Evolutionary conservation across 768 basidiomycete species (phyloP), one percentile per base, ranked within the genome.

Genomic region (Pisolithus marmoratus): DNA sequence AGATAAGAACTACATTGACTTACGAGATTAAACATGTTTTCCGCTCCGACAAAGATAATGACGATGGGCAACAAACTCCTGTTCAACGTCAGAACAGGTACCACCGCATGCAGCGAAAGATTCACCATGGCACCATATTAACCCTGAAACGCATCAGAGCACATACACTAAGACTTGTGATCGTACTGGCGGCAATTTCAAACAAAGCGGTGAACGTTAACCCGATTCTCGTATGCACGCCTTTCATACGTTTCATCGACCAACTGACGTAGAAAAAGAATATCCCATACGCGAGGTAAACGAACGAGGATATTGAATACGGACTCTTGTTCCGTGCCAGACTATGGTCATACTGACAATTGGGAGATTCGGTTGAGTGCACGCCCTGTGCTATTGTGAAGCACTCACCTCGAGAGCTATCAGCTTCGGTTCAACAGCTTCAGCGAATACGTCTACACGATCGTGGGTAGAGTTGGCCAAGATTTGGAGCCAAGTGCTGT

Each of bases 21-120:
- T 66, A 93, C 93, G 65, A 99, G 74, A 60, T 85, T 88, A 65
- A 93, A 90, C 94, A 98, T 97, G 61, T 97, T 98, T 72, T 98
- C 95, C 2, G 92, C 89, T 3, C 95, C 95, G 14, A 95, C 88
- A 58, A 98, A 94, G 7, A 94, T 82, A 47, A 99, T 93, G 36
- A 96, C 87, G 52, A 97, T 88, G 1, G 94, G 94, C 48, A 99
- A 74, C 38, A 95, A 70, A 63, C 89, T 85, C 90, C 90, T 91
- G 52, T 9, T 46, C 22, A 49, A 6, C 19, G 44, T 58, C 24
- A 66, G 56, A 26, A n/a, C 44, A 46, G 2, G 53, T 8, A 36
- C 8, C 19, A 26, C 15, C 45, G 22, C 17, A 23, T 47, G 49
- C 14, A 29, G 51, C n/a, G 44, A 19, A 37, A 51, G 51, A 69